Evolutionary conservation across 2,329 filamentous ascomycete genomes (phyloP), one percentile per base, ranked within the genome.

Genomic region (Xylogone sp.): DNA sequence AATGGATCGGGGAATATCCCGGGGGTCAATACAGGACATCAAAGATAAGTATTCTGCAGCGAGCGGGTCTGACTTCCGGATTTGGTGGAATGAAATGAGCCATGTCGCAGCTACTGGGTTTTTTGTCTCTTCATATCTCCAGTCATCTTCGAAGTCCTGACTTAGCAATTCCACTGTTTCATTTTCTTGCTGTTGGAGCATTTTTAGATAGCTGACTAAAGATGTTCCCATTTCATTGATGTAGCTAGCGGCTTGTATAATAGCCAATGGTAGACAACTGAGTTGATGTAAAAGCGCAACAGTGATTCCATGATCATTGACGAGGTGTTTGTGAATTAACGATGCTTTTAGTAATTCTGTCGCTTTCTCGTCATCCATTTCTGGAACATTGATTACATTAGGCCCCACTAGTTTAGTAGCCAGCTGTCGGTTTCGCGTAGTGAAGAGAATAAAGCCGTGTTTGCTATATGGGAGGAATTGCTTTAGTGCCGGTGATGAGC

Each of bases 51-150:
- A 51, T 0, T 67, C 50, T 31, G 67, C 68, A 1, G 72, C 72
- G 3, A 57, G 29, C 1, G 46, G 3, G 44, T 71, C 55, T 1
- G 21, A 51, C 24, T 55, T 50, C 19, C 54, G 56, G 21, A 75
- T 71, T 24, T 69, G 62, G 16, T 71, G 58, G 29, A 76, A 72
- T 0, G 73, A 74, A 16, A 75, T 62, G 1, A 71, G 54, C 60
- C 66, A 72, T 1, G 73, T 72, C 65, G 59, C 66, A 7, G 63
- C 62, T 22, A 72, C 60, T 9, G 69, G 57, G 51, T 67, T 70
- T 43, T 63, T 64, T 9, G 49, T 42, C 1, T 68, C 59, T 1
- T 46, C 54, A 52, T 72, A 69, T 21, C 65, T 63, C 2, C 50
- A 61, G 1, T 61, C 56, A 51, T 73, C 70, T 3, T 56, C 55